A percentile compares a stretch with the other conserved stretches of the same genome.
Evolutionary conservation across 306 rosid species (phyloP).

Genomic region (Mucuna pruriens): DNA sequence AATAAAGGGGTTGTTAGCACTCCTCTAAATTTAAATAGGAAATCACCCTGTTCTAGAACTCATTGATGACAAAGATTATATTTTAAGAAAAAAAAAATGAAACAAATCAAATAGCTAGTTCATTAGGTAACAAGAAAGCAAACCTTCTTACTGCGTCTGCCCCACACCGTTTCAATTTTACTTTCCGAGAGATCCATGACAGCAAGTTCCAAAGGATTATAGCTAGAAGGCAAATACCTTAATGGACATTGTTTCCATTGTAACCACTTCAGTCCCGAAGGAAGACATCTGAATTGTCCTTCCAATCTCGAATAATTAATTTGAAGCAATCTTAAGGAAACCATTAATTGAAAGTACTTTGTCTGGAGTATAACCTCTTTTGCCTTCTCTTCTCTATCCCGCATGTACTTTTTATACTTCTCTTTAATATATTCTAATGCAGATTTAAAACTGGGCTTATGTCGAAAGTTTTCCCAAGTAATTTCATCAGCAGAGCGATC

Average conservation of each 20-base stretch:
- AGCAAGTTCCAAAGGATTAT: conserved; percentile 47
- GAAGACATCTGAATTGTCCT: conserved; percentile 50
- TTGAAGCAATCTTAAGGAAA: conserved; percentile 57
- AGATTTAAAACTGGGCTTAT: conserved; percentile 35
- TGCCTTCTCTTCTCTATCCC: conserved; percentile 41
- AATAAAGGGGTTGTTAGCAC: no score
- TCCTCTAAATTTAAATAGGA: not conserved
- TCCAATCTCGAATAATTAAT: conserved; percentile 50
- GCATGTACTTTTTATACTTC: conserved; percentile 38
- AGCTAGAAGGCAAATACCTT: conserved; percentile 44
- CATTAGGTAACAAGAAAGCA: not conserved
- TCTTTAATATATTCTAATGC: conserved; percentile 42
- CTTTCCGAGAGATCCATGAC: conserved; percentile 65
- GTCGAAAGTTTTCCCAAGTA: conserved; percentile 44
- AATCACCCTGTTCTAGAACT: not conserved
- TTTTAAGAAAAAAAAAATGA: not conserved
- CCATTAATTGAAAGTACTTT: conserved; percentile 47
- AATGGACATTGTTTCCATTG: conserved; percentile 67
- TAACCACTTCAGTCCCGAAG: conserved; percentile 56
- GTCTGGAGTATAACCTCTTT: conserved; percentile 33
- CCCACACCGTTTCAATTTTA: conserved; percentile 48
- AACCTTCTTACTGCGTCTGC: conserved; percentile 32
- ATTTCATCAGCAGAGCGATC: conserved; percentile 48
- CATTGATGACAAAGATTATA: not conserved
- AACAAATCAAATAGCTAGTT: not conserved